A percentile compares a stretch with the other conserved stretches of the same genome.
These are phyloP conservation scores for Collybia nuda DNA, from an alignment of 768 basidiomycete species.

Conservation along the genomic window DNA sequence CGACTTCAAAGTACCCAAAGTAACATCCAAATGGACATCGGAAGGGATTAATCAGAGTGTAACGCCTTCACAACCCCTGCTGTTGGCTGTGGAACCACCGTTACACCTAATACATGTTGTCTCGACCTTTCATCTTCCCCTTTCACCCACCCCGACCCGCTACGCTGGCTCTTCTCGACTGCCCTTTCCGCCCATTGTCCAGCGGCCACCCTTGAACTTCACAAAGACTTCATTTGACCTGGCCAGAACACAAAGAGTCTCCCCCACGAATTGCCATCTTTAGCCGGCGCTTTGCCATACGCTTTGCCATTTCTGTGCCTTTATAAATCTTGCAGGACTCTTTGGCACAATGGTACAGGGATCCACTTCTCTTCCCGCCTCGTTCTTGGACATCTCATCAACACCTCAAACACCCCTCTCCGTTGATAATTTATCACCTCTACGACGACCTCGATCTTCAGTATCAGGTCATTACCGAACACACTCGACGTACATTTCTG, in stretches of 20 bases:
- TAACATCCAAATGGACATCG: constrained; percentile 12
- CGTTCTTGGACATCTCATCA: constrained; percentile 13
- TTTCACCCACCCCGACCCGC: constrained; percentile 1
- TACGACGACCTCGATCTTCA: constrained; percentile 13
- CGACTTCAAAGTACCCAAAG: neutral
- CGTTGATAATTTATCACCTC: constrained; percentile 10
- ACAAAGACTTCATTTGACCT: constrained; percentile 1
- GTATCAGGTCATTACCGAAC: constrained; percentile 38
- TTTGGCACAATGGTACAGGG: constrained; percentile 12
- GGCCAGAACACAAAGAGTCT: constrained; percentile 4
- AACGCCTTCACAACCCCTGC: neutral
- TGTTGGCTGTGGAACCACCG: constrained; percentile 1
- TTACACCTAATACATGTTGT: neutral
- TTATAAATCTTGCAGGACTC: constrained; percentile 12
- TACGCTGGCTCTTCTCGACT: neutral
- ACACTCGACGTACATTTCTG: constrained; percentile 32
- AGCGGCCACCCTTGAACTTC: neutral
- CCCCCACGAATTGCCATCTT: constrained; percentile 1
- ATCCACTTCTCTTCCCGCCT: constrained; percentile 4
- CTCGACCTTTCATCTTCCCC: constrained; percentile 3
- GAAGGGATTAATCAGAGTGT: constrained; percentile 10
- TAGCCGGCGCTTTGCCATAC: constrained; percentile 1
- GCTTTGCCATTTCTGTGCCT: constrained; percentile 10
- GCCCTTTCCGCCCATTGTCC: constrained; percentile 1
- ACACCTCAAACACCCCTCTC: constrained; percentile 9